Conservation (phyloP, 352 stramenopile species). For the Pythium folliculosum region DNA sequence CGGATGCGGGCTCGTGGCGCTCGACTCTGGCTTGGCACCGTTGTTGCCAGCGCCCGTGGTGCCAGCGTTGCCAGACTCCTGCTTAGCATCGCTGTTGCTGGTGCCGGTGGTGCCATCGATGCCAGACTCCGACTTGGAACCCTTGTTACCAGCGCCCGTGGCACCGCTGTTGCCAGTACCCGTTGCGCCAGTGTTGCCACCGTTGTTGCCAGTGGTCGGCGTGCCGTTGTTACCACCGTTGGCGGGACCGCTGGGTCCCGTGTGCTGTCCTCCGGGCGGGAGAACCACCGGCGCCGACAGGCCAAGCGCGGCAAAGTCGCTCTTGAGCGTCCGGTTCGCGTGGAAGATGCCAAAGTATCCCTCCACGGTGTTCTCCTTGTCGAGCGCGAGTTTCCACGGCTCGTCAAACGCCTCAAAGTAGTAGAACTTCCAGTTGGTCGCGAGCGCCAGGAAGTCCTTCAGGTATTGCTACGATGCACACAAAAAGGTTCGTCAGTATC, state of each 20-base stretch:
- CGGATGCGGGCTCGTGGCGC: neutral
- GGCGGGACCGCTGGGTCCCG: neutral
- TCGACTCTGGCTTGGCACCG: neutral
- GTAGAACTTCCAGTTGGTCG: constrained; percentile 57
- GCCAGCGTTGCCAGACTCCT: neutral
- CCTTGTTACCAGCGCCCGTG: neutral
- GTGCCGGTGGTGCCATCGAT: neutral
- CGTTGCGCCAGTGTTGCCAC: too few species aligned
- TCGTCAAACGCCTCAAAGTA: constrained; percentile 76
- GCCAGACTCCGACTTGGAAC: neutral
- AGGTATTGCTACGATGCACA: constrained; percentile 45
- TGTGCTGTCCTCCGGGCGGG: neutral
- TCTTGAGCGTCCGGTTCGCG: constrained; percentile 47
- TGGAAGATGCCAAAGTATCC: constrained; percentile 64
- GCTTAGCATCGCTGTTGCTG: neutral
- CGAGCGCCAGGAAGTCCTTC: constrained; percentile 52
- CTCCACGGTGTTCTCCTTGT: constrained; percentile 50
- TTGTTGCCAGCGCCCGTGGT: neutral
- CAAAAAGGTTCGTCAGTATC: neutral
- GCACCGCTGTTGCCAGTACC: neutral
- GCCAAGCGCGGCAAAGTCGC: constrained; percentile 30
- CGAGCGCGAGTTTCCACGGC: constrained; percentile 47
- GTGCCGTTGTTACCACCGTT: neutral
- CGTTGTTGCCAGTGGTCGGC: neutral
- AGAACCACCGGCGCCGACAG: neutral